These are phyloP conservation scores for Inga laurina DNA, from an alignment of 306 rosid genomes.

Conservation along the genomic window DNA sequence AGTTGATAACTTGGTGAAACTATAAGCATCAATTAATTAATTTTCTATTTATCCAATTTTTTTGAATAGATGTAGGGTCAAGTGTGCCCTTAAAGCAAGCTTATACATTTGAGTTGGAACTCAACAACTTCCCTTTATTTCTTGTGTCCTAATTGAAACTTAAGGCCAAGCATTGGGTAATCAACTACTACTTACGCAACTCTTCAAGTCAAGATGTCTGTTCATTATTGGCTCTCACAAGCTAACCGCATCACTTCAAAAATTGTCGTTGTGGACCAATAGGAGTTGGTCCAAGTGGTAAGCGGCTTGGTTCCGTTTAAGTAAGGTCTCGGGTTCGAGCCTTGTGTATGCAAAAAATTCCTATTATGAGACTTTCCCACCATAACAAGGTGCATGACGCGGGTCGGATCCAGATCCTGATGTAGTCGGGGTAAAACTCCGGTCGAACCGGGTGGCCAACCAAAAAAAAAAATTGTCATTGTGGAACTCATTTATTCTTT, in stretches of 20 bases:
- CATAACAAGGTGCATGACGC: too few relatives aligned
- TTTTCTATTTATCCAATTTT: not conserved
- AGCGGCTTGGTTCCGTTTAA: too few relatives aligned
- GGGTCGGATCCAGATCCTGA: too few relatives aligned
- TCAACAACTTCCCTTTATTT: not conserved
- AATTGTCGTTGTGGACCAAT: not conserved
- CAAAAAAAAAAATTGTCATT: too few relatives aligned
- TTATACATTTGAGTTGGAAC: not conserved
- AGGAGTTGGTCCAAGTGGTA: too few relatives aligned
- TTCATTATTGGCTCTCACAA: not conserved
- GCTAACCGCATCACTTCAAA: not conserved
- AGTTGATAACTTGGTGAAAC: too few relatives aligned
- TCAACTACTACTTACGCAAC: not conserved
- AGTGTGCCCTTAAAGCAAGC: not conserved
- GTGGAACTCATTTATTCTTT: not conserved
- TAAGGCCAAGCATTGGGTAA: not conserved
- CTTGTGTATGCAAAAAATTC: too few relatives aligned
- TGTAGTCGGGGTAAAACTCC: too few relatives aligned
- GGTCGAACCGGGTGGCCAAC: too few relatives aligned
- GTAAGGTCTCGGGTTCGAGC: too few relatives aligned
- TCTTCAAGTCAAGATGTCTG: not conserved
- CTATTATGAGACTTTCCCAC: too few relatives aligned
- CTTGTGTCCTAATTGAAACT: not conserved
- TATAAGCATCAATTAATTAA: too few relatives aligned
- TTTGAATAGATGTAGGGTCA: not conserved